These are phyloP conservation scores for Geotrichum fermentans DNA, from an alignment of 1,139 yeast genomes.

Conservation along the genomic window DNA sequence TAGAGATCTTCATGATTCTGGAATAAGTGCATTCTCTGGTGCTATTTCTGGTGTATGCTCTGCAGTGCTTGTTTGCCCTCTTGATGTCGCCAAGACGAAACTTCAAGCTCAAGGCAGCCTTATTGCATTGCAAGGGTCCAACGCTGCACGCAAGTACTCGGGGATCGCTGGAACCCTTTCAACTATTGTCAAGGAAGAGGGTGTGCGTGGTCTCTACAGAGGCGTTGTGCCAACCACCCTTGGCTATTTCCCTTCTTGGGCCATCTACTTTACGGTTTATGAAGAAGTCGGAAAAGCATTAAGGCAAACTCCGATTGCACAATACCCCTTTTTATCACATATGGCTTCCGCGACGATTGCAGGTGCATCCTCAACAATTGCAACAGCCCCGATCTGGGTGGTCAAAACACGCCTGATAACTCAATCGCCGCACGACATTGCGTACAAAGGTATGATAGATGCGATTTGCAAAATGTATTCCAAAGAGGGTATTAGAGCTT, in stretches of 20 bases:
- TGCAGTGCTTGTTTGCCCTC: slow-evolving; percentile 87
- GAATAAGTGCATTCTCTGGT: slow-evolving; percentile 66
- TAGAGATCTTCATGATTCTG: slow-evolving; percentile 34
- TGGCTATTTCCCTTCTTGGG: slow-evolving; percentile 97
- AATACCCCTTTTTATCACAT: slow-evolving; percentile 52
- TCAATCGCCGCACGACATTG: slow-evolving; percentile 43
- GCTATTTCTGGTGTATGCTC: slow-evolving; percentile 89
- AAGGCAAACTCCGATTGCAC: slow-evolving; percentile 22
- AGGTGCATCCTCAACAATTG: slow-evolving; percentile 79
- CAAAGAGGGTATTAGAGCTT: slow-evolving; percentile 74
- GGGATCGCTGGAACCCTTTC: slow-evolving; percentile 60
- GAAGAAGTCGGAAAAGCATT: slow-evolving; percentile 69
- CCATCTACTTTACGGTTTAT: slow-evolving; percentile 85
- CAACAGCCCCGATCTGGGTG: slow-evolving; percentile 96
- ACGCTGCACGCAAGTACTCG: slow-evolving; percentile 40
- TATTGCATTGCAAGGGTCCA: slow-evolving; percentile 22
- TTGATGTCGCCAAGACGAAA: slow-evolving; percentile 90
- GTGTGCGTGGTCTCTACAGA: slow-evolving; percentile 74
- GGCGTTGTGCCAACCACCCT: slow-evolving; percentile 86
- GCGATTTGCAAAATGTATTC: slow-evolving; percentile 75
- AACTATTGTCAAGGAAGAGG: slow-evolving; percentile 69
- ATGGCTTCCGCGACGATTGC: slow-evolving; percentile 83
- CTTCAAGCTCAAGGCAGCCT: slow-evolving; percentile 89
- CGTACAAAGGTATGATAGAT: slow-evolving; percentile 74
- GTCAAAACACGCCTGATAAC: slow-evolving; percentile 91